These are phyloP conservation scores for Trichosporon asahii DNA, from an alignment of 1,284 basidiomycete genomes.

Conservation along the genomic window DNA sequence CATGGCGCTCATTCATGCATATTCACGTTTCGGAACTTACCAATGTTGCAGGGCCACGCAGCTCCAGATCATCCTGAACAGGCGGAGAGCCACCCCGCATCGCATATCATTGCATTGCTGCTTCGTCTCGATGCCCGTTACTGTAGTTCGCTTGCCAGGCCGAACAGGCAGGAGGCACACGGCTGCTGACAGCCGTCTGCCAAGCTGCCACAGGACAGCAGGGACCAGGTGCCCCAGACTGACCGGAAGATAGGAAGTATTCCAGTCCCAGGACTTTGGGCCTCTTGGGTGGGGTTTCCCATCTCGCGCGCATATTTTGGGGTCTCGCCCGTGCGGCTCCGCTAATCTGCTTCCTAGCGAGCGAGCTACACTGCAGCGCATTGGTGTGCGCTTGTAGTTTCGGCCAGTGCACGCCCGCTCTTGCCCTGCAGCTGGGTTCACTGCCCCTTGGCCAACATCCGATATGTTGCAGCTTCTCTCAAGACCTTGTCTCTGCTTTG, in stretches of 20 bases:
- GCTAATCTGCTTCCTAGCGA: background rate
- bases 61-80: background rate
- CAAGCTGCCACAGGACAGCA: too few species aligned
- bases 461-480: background rate
- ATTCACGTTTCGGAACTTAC: background rate
- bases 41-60: background rate
- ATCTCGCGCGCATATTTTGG: background rate
- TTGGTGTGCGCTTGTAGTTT: background rate
- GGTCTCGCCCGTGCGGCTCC: background rate
- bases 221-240: too few species aligned
- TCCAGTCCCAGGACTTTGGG: background rate
- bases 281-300: background rate
- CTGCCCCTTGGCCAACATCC: background rate
- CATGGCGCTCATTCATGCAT: background rate
- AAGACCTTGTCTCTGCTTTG: too few species aligned
- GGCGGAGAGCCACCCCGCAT: background rate
- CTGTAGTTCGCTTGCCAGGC: background rate
- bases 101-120: too few species aligned
- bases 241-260: background rate
- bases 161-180: background rate
- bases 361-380: background rate
- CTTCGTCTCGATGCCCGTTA: background rate
- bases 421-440: background rate
- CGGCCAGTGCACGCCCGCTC: background rate
- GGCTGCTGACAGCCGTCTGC: too few species aligned